phyloP scores from a whole-genome alignment of 805 yeast genomes.

The Teunomyces panamensis region DNA sequence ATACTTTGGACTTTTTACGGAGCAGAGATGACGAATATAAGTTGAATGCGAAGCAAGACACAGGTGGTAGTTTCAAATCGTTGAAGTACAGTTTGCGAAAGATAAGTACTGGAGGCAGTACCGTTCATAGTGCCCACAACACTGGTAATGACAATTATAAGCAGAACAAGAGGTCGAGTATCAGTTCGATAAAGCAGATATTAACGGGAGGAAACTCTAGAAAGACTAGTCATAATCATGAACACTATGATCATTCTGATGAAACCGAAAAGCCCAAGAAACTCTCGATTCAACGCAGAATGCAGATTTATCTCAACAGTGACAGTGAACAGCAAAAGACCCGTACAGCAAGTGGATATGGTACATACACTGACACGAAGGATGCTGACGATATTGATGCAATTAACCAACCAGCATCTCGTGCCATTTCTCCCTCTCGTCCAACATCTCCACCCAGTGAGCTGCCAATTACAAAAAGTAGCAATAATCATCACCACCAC shows the following conservation, averaged over 20 bases:
- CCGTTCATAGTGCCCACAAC: slow-evolving; percentile 8
- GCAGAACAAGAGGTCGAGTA: slow-evolving; percentile 23
- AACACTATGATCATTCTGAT: neutral
- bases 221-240: slow-evolving; percentile 10
- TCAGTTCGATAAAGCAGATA: slow-evolving; percentile 28
- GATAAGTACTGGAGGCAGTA: slow-evolving; percentile 39
- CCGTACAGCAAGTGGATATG: slow-evolving; percentile 79
- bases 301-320: slow-evolving; percentile 46
- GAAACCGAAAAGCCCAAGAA: slow-evolving; percentile 14
- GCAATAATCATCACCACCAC: neutral
- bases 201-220: slow-evolving; percentile 24
- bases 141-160: slow-evolving; percentile 14
- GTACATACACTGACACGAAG: slow-evolving; percentile 56
- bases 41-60: slow-evolving; percentile 23
- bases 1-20: slow-evolving; percentile 37
- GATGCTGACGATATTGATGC: slow-evolving; percentile 32
- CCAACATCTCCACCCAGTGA: slow-evolving; percentile 4
- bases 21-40: slow-evolving; percentile 27
- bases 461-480: neutral
- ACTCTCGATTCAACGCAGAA: slow-evolving; percentile 51
- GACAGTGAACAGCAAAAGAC: slow-evolving; percentile 42
- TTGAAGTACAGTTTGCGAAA: slow-evolving; percentile 33
- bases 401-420: slow-evolving; percentile 18
- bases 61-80: slow-evolving; percentile 40
- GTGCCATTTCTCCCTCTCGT: neutral